A percentile compares a stretch with the other conserved stretches of the same genome.
Evolutionary conservation across 139 green algal genomes (phyloP).

Genomic region (Volvox africanus): DNA sequence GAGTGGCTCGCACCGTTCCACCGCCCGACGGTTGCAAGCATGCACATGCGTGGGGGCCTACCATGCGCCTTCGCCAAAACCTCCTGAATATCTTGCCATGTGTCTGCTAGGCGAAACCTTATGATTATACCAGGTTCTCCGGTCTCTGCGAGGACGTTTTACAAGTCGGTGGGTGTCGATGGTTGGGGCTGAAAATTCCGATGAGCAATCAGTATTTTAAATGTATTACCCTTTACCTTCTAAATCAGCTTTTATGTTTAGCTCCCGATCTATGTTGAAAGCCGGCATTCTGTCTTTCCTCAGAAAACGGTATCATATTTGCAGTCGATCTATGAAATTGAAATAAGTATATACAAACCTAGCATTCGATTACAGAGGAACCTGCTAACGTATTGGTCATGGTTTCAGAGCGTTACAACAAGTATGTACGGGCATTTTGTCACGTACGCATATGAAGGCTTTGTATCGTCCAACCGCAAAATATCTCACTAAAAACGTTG

Average conservation of each 20-base stretch:
- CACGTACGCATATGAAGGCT: no score
- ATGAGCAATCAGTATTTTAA: neutral
- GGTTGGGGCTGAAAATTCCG: neutral
- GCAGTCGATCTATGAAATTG: no score
- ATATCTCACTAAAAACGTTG: no score
- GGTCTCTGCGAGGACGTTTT: neutral
- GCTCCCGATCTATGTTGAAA: neutral
- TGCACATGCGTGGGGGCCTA: neutral
- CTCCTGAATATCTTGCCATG: constrained; percentile 14
- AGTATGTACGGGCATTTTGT: no score
- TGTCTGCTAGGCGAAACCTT: neutral
- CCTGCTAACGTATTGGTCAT: no score
- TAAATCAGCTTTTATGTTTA: neutral
- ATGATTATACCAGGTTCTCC: neutral
- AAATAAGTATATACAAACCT: no score
- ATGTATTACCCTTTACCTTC: neutral
- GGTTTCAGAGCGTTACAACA: no score
- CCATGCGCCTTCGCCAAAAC: neutral
- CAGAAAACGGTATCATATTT: no score
- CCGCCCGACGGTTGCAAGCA: neutral
- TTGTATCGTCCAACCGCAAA: no score
- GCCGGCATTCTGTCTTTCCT: neutral
- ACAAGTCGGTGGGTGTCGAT: neutral
- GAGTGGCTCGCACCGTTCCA: neutral
- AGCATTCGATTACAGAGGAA: no score